Percentiles rank a stretch among this genome's conserved stretches.
Conservation (phyloP, 208 protist genomes). For the Endotrypanum monterogeii region DNA sequence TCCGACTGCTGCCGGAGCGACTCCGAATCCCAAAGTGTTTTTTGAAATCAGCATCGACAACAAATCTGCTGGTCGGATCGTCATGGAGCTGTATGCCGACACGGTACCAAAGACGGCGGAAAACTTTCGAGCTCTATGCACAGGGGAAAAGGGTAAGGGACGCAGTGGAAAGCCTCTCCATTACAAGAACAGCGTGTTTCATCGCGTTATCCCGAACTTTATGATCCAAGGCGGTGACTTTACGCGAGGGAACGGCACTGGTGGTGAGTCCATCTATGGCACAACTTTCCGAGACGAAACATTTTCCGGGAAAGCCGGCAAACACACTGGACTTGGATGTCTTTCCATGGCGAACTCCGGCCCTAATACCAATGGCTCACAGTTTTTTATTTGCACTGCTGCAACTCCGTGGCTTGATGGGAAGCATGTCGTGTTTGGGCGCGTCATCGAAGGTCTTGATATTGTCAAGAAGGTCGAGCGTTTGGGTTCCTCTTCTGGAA, state of each 20-base stretch:
- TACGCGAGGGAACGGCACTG: slow-evolving; percentile 95
- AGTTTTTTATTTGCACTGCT: slow-evolving; percentile 95
- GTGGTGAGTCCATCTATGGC: slow-evolving; percentile 99
- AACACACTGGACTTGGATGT: slow-evolving; percentile 89
- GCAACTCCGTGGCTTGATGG: slow-evolving; percentile 88
- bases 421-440: slow-evolving; percentile 97
- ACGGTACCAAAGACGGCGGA: slow-evolving; percentile 93
- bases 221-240: slow-evolving; percentile 98
- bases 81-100: slow-evolving; percentile 93
- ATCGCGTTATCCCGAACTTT: slow-evolving; percentile 96
- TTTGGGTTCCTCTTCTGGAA: slow-evolving; percentile 70
- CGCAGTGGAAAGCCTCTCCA: slow-evolving; percentile 94
- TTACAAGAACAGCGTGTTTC: slow-evolving; percentile 97
- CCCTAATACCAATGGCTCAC: slow-evolving; percentile 97
- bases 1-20: slow-evolving; percentile 28
- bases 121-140: slow-evolving; percentile 93
- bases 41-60: slow-evolving; percentile 84
- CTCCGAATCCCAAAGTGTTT: slow-evolving; percentile 86
- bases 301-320: slow-evolving; percentile 94
- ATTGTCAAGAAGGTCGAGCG: slow-evolving; percentile 84
- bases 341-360: slow-evolving; percentile 99
- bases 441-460: slow-evolving; percentile 87
- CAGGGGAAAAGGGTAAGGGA: slow-evolving; percentile 89
- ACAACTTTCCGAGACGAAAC: slow-evolving; percentile 96
- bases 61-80: slow-evolving; percentile 76